Percentiles rank a stretch among this genome's conserved stretches.
These are phyloP conservation scores for Cladosporium velox DNA, from an alignment of 2,329 filamentous ascomycete genomes.

Conservation along the genomic window DNA sequence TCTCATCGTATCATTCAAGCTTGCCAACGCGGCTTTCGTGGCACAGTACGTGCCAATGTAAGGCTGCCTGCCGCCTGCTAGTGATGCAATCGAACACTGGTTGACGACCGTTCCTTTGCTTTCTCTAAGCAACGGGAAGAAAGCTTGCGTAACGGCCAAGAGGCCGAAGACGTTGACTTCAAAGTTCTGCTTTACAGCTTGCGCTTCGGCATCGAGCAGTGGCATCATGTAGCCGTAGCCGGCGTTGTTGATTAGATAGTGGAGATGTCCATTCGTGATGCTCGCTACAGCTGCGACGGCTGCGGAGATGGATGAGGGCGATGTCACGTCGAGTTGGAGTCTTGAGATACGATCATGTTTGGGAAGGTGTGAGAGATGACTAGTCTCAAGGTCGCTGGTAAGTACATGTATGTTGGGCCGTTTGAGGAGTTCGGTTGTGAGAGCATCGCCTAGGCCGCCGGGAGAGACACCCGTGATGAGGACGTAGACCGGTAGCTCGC, in stretches of 20 bases:
- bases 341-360: slow-evolving; percentile 23
- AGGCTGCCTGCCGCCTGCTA: slow-evolving; percentile 26
- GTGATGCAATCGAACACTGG: slow-evolving; percentile 38
- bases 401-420: slow-evolving; percentile 31
- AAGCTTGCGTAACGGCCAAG: slow-evolving; percentile 40
- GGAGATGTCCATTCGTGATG: slow-evolving; percentile 38
- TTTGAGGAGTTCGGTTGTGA: slow-evolving; percentile 43
- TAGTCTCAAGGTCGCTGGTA: slow-evolving; percentile 27
- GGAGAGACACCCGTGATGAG: slow-evolving; percentile 40
- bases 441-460: slow-evolving; percentile 45
- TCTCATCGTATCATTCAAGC: slow-evolving; percentile 30
- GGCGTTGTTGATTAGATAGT: slow-evolving; percentile 54
- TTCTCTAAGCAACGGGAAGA: slow-evolving; percentile 52
- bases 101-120: slow-evolving; percentile 42
- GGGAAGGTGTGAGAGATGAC: slow-evolving; percentile 32
- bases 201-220: slow-evolving; percentile 33
- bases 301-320: slow-evolving; percentile 38
- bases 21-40: slow-evolving; percentile 33
- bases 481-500: slow-evolving; percentile 15
- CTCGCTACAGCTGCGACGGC: slow-evolving; percentile 38
- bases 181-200: slow-evolving; percentile 51
- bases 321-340: slow-evolving; percentile 49
- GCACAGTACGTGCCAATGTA: slow-evolving; percentile 39
- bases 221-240: slow-evolving; percentile 38
- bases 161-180: slow-evolving; percentile 55